Evolutionary conservation across 176 grass and related monocot genomes (phyloP).

Genomic region (Aegilops sharonensis): DNA sequence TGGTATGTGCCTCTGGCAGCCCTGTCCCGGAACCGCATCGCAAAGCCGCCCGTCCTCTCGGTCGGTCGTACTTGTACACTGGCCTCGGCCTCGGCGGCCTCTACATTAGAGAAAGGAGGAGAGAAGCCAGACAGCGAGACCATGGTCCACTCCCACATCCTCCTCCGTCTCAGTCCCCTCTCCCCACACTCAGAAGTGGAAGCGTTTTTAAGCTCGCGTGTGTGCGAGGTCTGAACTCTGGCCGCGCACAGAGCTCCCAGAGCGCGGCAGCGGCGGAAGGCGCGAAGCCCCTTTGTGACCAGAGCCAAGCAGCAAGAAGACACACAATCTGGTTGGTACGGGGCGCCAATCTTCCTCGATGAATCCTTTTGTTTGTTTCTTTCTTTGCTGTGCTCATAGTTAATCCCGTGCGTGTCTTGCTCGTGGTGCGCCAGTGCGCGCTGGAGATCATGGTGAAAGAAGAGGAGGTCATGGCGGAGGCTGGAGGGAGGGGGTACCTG

Average conservation of each 20-base stretch:
- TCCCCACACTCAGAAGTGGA: conserved; percentile 15
- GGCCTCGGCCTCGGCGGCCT: not conserved
- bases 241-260: too few species aligned
- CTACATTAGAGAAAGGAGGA: conserved; percentile 1
- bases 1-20: conserved; percentile 4
- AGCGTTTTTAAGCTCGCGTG: too few species aligned
- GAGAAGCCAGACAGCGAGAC: not conserved
- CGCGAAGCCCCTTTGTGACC: too few species aligned
- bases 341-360: too few species aligned
- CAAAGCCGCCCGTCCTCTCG: not conserved
- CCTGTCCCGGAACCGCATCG: not conserved
- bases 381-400: not conserved
- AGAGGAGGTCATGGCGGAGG: conserved; percentile 36
- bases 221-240: too few species aligned
- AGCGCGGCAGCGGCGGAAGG: too few species aligned
- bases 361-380: too few species aligned
- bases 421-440: not conserved
- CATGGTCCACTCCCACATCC: conserved; percentile 14
- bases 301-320: not conserved
- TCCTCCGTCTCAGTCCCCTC: not conserved
- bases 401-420: not conserved
- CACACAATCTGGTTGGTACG: not conserved
- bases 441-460: conserved; percentile 42
- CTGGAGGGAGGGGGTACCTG: conserved; percentile 36
- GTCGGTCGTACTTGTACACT: conserved; percentile 2